phyloP scores from a whole-genome alignment of 2,329 filamentous ascomycete species.

The Arthrobotrys musiformis region DNA sequence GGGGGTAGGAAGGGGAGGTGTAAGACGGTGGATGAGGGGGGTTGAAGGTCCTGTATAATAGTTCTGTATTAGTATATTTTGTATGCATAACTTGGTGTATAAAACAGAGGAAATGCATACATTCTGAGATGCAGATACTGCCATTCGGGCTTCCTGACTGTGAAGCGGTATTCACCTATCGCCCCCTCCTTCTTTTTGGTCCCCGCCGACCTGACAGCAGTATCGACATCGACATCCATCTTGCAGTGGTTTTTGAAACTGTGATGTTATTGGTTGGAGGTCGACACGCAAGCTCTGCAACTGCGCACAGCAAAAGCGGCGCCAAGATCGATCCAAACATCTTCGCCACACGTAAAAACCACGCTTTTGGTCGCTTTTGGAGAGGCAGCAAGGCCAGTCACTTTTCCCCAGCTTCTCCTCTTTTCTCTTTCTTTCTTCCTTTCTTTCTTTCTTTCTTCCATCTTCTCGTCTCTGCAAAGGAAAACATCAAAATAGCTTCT shows the following conservation, averaged over 20 bases:
- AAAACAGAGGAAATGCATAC: conserved; percentile 25
- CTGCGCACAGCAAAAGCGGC: too few species aligned
- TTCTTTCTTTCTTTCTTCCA: not conserved
- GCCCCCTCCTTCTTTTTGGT: not conserved
- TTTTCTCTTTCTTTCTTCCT: not conserved
- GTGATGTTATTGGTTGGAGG: not conserved
- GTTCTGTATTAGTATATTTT: not conserved
- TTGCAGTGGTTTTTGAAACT: not conserved
- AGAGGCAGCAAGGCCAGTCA: not conserved
- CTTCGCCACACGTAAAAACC: not conserved
- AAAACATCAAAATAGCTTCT: not conserved
- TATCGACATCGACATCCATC: not conserved
- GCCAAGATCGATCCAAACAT: not conserved
- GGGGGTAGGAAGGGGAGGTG: conserved; percentile 54
- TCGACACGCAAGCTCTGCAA: not conserved
- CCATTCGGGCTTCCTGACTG: conserved; percentile 58
- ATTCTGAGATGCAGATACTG: conserved; percentile 58
- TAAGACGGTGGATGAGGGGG: conserved; percentile 55
- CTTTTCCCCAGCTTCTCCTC: not conserved
- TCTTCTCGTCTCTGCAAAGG: not conserved
- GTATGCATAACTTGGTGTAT: not conserved
- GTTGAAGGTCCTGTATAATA: conserved; percentile 57
- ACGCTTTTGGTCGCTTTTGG: not conserved
- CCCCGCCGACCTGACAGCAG: not conserved
- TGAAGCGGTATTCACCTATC: conserved; percentile 53